Percentiles rank a stretch among this genome's conserved stretches.
Evolutionary conservation across 495 filamentous ascomycete genomes (phyloP).

Genomic region (Penicillium flavigenum): DNA sequence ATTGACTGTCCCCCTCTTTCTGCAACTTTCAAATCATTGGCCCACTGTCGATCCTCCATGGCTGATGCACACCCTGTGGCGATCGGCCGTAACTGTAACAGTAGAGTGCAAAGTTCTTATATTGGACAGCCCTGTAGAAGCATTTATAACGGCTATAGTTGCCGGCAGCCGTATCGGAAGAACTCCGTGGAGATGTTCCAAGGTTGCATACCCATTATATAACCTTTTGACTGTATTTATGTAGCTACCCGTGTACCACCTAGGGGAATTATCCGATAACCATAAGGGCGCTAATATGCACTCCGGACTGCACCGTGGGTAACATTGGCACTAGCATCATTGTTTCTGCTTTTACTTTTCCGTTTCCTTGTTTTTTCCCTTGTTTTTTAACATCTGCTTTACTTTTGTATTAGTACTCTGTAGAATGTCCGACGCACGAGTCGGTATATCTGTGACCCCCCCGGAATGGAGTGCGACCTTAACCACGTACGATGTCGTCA

Average conservation of each 20-base stretch:
- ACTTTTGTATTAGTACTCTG: constrained; percentile 7
- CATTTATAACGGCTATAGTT: neutral
- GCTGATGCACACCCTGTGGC: constrained; percentile 18
- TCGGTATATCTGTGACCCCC: constrained; percentile 4
- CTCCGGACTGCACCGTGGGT: constrained; percentile 5
- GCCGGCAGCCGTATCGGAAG: constrained; percentile 20
- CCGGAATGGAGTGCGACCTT: constrained; percentile 16
- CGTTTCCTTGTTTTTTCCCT: neutral
- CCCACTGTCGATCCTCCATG: constrained; percentile 13
- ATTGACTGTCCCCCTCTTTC: constrained; percentile 1
- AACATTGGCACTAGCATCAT: constrained; percentile 14
- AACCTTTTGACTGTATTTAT: constrained; percentile 2
- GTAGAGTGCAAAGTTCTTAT: constrained; percentile 1
- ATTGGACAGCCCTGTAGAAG: constrained; percentile 6
- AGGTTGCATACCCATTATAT: constrained; percentile 12
- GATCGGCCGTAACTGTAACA: constrained; percentile 7
- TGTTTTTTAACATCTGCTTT: constrained; percentile 1
- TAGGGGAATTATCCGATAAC: constrained; percentile 12
- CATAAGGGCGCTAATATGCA: constrained; percentile 1
- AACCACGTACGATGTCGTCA: constrained; percentile 21
- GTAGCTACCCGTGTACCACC: constrained; percentile 12
- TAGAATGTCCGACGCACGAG: constrained; percentile 22
- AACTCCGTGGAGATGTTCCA: constrained; percentile 12
- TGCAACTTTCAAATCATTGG: constrained; percentile 1
- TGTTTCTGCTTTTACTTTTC: constrained; percentile 5